Base-by-base conservation (phyloP, 768 basidiomycete species). In the Lactarius trivialis region DNA sequence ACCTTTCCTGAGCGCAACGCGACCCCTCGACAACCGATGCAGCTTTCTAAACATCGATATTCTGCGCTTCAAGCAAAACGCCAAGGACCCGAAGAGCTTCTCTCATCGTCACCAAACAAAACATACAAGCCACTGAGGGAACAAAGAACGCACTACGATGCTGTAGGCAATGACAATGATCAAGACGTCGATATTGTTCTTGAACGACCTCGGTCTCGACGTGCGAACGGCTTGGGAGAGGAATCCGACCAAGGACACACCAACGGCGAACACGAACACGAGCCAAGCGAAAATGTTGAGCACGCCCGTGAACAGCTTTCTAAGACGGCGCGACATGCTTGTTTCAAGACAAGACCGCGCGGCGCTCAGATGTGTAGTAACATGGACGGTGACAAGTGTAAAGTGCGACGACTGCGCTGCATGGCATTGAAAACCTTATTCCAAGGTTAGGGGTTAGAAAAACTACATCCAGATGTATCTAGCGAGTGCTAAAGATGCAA, bases 181-280 rank as follows among this genome's bases (percentile, higher is more conserved):
- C 32, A 88, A 73, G 6, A 83, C 81, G 71, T 91, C 84, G 78
- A 82, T 78, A 72, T 91, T 91, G 34, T 79, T 76, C 55, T 67
- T 71, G 82, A 84, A 87, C 11, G 81, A 76, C 63, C 73, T 75
- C 49, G 71, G 74, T 2, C 81, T 81, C 2, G 86, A 78, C 0
- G 83, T 88, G 55, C 88, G 79, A 21, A 88, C 83, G 0, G 89
- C 88, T 70, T 91, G 89, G 0, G 84, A 82, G 55, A 91, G 78
- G 57, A 91, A 75, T 0, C 83, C 80, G 2, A 81, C 73, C 67
- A 83, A 85, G 6, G 88, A 89, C 21, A 89, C 76, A 33, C 83
- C 82, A 39, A 81, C 75, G 50, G 84, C 81, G 63, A 73, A 69
- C 43, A 62, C 67, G 43, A 69, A 68, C 53, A 72, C 58, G 60